A percentile compares a stretch with the other conserved stretches of the same genome.
phyloP scores from a whole-genome alignment of 2,329 filamentous ascomycete genomes.

The Sporothrix dimorphospora region DNA sequence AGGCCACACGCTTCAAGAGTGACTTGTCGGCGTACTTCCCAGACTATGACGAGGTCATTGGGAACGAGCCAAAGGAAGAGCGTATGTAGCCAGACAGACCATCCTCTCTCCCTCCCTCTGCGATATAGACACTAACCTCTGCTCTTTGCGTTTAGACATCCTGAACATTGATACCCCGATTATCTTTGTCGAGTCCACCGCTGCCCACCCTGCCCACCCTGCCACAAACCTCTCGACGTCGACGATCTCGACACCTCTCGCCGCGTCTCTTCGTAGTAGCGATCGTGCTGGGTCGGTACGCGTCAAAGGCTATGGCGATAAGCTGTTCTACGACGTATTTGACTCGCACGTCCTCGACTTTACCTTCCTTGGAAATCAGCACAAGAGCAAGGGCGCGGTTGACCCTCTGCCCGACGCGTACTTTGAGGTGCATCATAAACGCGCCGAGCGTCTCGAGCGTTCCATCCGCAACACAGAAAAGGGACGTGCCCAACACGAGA shows the following conservation, averaged over 20 bases:
- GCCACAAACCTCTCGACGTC: constrained; percentile 28
- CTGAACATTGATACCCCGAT: constrained; percentile 74
- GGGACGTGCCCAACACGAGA: constrained; percentile 67
- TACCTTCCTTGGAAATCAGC: constrained; percentile 54
- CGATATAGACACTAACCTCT: neutral
- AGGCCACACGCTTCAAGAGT: constrained; percentile 84
- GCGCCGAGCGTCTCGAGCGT: constrained; percentile 62
- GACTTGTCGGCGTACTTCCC: constrained; percentile 89
- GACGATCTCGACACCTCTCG: constrained; percentile 32
- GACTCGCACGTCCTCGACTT: constrained; percentile 62
- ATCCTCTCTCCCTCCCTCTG: neutral
- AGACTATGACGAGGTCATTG: constrained; percentile 93
- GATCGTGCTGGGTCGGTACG: constrained; percentile 40
- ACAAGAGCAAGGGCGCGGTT: constrained; percentile 48
- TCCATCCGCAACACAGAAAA: constrained; percentile 67
- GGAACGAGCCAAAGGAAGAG: constrained; percentile 76
- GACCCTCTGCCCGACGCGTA: constrained; percentile 61
- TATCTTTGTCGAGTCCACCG: constrained; percentile 63
- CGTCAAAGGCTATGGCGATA: constrained; percentile 59
- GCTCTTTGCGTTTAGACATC: constrained; percentile 58
- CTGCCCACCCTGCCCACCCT: constrained; percentile 40
- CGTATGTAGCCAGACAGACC: constrained; percentile 64
- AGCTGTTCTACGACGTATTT: constrained; percentile 59
- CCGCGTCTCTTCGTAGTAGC: constrained; percentile 14
- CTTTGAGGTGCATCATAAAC: constrained; percentile 59